Evolutionary conservation across 352 stramenopile genomes (phyloP).

Genomic region (Globisporangium carolinianum): DNA sequence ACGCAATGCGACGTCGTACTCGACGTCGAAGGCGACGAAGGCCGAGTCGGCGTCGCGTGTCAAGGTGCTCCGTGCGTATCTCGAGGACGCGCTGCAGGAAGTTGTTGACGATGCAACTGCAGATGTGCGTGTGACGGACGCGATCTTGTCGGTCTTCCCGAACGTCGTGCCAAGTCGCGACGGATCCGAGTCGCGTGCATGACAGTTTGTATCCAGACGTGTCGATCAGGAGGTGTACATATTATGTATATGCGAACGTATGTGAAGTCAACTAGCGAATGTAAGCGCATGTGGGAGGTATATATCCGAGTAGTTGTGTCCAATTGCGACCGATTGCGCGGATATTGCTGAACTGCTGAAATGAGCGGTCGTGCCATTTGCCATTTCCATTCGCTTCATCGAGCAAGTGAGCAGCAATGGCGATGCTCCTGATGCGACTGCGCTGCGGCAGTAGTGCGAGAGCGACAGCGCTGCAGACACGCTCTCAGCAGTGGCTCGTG

Average conservation of each 20-base stretch:
- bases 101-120: conserved; percentile 20
- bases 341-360: too few species aligned
- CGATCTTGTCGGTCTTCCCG: conserved; percentile 25
- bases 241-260: too few species aligned
- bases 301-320: too few species aligned
- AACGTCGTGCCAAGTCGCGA: conserved; percentile 6
- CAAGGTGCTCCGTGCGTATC: conserved; percentile 25
- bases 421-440: background rate
- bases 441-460: conserved; percentile 5
- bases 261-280: background rate
- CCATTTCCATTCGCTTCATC: too few species aligned
- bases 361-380: too few species aligned
- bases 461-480: conserved; percentile 4
- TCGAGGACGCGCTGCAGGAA: conserved; percentile 21
- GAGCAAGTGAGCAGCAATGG: background rate
- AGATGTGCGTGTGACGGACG: conserved; percentile 32
- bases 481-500: background rate
- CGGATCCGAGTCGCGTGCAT: background rate
- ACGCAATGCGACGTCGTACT: conserved; percentile 13
- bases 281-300: too few species aligned
- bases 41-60: conserved; percentile 13
- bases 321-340: too few species aligned
- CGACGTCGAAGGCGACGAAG: background rate
- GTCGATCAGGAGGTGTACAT: too few species aligned
- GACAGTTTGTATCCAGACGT: conserved; percentile 1